Percentiles rank a stretch among this genome's conserved stretches.
phyloP scores from a whole-genome alignment of 495 filamentous ascomycete species.

The Xylaria curta region DNA sequence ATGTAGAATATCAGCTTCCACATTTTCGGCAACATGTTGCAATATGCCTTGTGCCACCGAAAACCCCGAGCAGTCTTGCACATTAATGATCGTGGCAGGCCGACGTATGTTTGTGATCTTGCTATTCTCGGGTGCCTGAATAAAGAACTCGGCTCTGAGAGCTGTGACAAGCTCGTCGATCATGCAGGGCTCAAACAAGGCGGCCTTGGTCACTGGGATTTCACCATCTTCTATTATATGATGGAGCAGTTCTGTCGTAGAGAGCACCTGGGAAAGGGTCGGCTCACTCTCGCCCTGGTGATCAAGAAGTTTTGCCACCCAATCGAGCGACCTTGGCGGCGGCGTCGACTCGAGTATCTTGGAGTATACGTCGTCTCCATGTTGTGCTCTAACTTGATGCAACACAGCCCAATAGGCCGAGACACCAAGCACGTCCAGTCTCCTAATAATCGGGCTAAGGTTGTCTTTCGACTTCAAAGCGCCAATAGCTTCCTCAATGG shows the following conservation, averaged over 20 bases:
- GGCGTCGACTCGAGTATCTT: constrained; percentile 23
- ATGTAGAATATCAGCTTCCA: constrained; percentile 76
- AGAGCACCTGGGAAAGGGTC: background rate
- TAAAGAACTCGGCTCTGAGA: constrained; percentile 43
- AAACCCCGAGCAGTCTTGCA: constrained; percentile 44
- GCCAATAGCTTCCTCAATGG: constrained; percentile 14
- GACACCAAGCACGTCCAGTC: constrained; percentile 27
- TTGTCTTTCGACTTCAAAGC: constrained; percentile 14
- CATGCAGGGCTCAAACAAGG: constrained; percentile 29
- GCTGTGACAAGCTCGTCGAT: constrained; percentile 46
- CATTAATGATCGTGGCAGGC: constrained; percentile 47
- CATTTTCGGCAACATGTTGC: constrained; percentile 59
- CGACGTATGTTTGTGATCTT: constrained; percentile 38
- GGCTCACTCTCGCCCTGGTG: background rate
- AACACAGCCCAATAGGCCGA: constrained; percentile 30
- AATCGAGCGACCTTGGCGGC: constrained; percentile 19
- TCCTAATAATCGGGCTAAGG: constrained; percentile 12
- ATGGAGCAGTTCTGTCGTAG: constrained; percentile 15
- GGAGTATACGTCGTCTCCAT: constrained; percentile 23
- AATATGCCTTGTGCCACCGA: constrained; percentile 42
- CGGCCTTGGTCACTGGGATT: constrained; percentile 22
- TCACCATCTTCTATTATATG: background rate
- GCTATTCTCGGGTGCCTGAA: constrained; percentile 33
- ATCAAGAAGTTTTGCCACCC: constrained; percentile 22
- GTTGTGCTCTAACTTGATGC: background rate